Evolutionary conservation across 2,329 filamentous ascomycete genomes (phyloP).

Genomic region (Diaporthe helianthi): DNA sequence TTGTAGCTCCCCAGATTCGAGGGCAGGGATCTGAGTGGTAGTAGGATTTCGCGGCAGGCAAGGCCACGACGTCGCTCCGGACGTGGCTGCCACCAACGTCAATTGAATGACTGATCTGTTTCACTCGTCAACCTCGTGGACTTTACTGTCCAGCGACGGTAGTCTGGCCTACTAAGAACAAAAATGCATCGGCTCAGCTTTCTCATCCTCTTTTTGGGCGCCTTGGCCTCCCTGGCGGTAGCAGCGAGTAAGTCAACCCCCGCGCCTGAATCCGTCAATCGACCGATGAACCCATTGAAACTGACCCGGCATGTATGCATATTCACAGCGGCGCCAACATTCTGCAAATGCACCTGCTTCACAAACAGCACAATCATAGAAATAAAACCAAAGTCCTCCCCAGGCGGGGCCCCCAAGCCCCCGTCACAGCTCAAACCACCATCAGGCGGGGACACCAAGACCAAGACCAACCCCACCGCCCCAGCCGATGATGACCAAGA

Average conservation of each 20-base stretch:
- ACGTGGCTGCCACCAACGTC: neutral
- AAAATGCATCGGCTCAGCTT: conserved; percentile 41
- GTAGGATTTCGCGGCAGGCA: conserved; percentile 16
- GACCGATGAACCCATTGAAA: neutral
- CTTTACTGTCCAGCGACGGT: neutral
- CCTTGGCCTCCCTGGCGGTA: conserved; percentile 41
- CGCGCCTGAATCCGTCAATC: neutral
- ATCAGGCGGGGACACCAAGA: conserved; percentile 14
- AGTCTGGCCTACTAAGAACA: conserved; percentile 13
- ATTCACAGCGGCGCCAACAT: conserved; percentile 62
- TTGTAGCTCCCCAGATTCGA: neutral
- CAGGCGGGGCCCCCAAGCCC: conserved; percentile 53
- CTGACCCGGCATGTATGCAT: neutral
- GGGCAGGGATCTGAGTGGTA: conserved; percentile 25
- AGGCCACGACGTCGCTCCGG: conserved; percentile 16
- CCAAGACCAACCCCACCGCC: conserved; percentile 30
- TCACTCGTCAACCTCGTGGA: neutral
- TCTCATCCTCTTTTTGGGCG: conserved; percentile 42
- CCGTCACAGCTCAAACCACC: conserved; percentile 40
- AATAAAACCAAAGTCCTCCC: conserved; percentile 30
- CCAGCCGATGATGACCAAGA: conserved; percentile 30
- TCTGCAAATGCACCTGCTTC: conserved; percentile 76
- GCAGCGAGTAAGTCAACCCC: conserved; percentile 51
- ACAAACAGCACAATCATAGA: conserved; percentile 71
- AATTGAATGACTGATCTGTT: neutral